Evolutionary conservation across 2,329 filamentous ascomycete genomes (phyloP).

Genomic region (Sporothrix globosa): DNA sequence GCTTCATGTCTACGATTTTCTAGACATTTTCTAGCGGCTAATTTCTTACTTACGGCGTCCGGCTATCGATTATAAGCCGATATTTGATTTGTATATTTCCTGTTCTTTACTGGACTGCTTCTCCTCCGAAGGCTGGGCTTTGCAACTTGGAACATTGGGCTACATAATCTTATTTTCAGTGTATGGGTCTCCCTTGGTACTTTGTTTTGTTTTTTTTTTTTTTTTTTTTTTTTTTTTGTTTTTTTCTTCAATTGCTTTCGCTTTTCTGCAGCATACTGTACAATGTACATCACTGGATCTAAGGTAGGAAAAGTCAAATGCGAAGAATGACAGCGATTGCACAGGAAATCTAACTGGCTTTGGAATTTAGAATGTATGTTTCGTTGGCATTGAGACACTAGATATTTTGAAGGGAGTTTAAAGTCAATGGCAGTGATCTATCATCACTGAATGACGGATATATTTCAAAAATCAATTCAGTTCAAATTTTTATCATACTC

Average conservation of each 20-base stretch:
- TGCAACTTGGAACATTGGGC: not conserved
- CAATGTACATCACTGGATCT: not conserved
- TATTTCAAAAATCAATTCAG: not conserved
- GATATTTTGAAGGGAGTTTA: not conserved
- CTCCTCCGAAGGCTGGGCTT: not conserved
- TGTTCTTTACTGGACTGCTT: not conserved
- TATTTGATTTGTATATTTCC: not conserved
- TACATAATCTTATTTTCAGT: not conserved
- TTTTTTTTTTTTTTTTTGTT: too few species aligned
- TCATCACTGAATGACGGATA: not conserved
- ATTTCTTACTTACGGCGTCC: not conserved
- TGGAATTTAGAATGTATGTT: not conserved
- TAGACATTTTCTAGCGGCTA: not conserved
- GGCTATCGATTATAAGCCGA: not conserved
- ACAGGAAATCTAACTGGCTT: not conserved
- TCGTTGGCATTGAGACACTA: constrained; percentile 4
- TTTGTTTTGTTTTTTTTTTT: not conserved
- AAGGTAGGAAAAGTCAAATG: not conserved
- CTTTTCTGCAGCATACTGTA: constrained; percentile 1
- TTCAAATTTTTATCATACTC: too few species aligned
- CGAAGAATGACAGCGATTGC: not conserved
- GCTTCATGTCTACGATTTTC: not conserved
- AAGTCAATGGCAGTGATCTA: not conserved
- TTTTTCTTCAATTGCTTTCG: not conserved
- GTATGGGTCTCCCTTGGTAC: not conserved